Base-by-base conservation (phyloP, 2,329 filamentous ascomycete genomes). In the Diaporthe nobilis region DNA sequence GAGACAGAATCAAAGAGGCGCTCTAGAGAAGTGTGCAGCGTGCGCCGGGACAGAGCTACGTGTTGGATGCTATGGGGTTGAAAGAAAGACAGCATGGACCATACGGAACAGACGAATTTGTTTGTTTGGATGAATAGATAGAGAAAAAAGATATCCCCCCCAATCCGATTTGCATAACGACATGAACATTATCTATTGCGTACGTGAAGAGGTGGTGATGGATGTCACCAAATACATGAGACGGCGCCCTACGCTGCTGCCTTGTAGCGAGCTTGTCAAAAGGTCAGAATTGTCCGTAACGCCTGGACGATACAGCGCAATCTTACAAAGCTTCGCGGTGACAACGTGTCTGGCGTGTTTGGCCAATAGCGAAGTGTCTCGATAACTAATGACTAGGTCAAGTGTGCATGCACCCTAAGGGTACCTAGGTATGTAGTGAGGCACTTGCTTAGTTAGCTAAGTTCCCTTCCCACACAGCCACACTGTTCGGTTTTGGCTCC, bases 71-170 rank as follows among this genome's bases (percentile, higher is more conserved):
- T n/a, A 15, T n/a, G 44, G 28, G 63, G 31, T 31, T 34, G 12
- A 65, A 20, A 67, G 61, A 34, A 31, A 25, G 37, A 53, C n/a
- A 42, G 65, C 65, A 55, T 28, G 15, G 9, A n/a, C 13, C 34
- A 55, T n/a, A 22, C 42, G n/a, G 49, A 42, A 55, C 47, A 70
- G 34, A 39, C 31, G 65, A 55, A 28, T 53, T 28, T 63, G n/a
- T 34, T 53, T 57, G 49, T 42, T 49, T 58, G 47, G 28, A 75
- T 47, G 44, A 44, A 51, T 72, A 58, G 55, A 76, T 51, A 68
- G 37, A 74, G 53, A 72, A 65, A 55, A 65, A 73, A 73, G 68
- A 75, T 71, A 77, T 77, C 72, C 75, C 75, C 75, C 75, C 75
- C 73, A 76, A 65, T 74, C 60, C 44, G 42, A 57, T 39, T 70